phyloP scores from a whole-genome alignment of 1,284 basidiomycete genomes.

The Fomitopsis betulina region DNA sequence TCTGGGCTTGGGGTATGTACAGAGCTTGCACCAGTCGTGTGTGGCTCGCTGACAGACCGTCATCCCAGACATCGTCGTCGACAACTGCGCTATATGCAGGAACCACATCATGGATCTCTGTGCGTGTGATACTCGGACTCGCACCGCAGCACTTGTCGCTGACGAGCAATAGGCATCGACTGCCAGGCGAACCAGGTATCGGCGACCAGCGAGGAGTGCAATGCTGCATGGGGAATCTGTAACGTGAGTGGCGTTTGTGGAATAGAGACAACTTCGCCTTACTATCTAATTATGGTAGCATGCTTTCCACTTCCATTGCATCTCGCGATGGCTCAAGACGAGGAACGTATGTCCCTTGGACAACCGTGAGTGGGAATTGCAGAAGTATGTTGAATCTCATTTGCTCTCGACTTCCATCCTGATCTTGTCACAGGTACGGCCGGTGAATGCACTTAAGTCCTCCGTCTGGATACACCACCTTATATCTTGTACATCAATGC shows the following conservation, averaged over 20 bases:
- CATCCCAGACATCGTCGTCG: conserved; percentile 82
- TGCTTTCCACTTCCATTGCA: conserved; percentile 99
- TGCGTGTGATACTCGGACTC: conserved; percentile 36
- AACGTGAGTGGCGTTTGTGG: conserved; percentile 59
- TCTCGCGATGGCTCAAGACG: conserved; percentile 99
- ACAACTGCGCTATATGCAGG: conserved; percentile 94
- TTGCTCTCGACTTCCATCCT: background rate
- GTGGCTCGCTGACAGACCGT: conserved; percentile 7
- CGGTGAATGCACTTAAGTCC: conserved; percentile 7
- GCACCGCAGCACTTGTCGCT: conserved; percentile 2
- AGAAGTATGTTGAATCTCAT: conserved; percentile 65
- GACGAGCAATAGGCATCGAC: conserved; percentile 78
- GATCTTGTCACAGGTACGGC: conserved; percentile 14
- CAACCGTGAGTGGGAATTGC: conserved; percentile 94
- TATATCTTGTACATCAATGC: background rate
- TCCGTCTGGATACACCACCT: background rate
- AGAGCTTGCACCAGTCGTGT: background rate
- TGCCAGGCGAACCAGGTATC: conserved; percentile 99
- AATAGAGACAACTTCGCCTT: background rate
- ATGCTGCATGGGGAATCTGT: conserved; percentile 98
- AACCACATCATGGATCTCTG: conserved; percentile 99
- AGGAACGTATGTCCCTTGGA: conserved; percentile 98
- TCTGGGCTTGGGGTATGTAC: conserved; percentile 92
- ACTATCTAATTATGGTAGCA: conserved; percentile 52
- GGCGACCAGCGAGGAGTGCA: conserved; percentile 95